Percentiles rank a stretch among this genome's conserved stretches.
phyloP scores from a whole-genome alignment of 441 rosid genomes.

The Gossypium trilobum region DNA sequence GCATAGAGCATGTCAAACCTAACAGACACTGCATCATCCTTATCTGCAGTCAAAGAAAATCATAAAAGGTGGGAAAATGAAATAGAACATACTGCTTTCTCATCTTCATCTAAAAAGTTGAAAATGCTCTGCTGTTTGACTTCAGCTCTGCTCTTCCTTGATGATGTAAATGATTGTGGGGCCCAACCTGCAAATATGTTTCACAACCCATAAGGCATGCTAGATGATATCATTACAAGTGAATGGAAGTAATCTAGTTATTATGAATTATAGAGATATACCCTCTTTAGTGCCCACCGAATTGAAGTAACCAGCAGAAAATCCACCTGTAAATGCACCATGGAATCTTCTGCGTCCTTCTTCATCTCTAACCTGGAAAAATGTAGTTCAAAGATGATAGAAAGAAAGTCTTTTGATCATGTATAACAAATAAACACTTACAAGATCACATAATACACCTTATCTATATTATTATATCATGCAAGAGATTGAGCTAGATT shows the following conservation, averaged over 20 bases:
- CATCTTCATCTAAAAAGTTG: conserved; percentile 89
- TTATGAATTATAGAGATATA: conserved; percentile 14
- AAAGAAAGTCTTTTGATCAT: background rate
- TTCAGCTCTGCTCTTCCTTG: conserved; percentile 85
- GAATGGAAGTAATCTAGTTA: background rate
- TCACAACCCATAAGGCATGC: conserved; percentile 19
- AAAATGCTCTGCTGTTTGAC: conserved; percentile 72
- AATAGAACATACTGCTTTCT: conserved; percentile 53
- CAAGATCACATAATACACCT: background rate
- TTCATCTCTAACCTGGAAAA: conserved; percentile 76
- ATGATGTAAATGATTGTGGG: conserved; percentile 80
- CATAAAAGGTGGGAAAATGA: conserved; percentile 4
- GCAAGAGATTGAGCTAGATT: background rate
- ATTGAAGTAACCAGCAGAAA: conserved; percentile 85
- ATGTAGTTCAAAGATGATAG: conserved; percentile 5
- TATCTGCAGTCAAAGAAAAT: background rate
- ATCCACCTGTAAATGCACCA: conserved; percentile 97
- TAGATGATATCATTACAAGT: background rate
- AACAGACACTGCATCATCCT: background rate
- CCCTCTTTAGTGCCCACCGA: conserved; percentile 93
- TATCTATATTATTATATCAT: background rate
- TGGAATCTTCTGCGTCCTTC: conserved; percentile 96
- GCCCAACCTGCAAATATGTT: conserved; percentile 63
- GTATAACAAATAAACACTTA: background rate
- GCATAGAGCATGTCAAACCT: background rate